Evolutionary conservation across 2,329 filamentous ascomycete species (phyloP), one percentile per base, ranked within the genome.

Genomic region (Penicillium sp.): DNA sequence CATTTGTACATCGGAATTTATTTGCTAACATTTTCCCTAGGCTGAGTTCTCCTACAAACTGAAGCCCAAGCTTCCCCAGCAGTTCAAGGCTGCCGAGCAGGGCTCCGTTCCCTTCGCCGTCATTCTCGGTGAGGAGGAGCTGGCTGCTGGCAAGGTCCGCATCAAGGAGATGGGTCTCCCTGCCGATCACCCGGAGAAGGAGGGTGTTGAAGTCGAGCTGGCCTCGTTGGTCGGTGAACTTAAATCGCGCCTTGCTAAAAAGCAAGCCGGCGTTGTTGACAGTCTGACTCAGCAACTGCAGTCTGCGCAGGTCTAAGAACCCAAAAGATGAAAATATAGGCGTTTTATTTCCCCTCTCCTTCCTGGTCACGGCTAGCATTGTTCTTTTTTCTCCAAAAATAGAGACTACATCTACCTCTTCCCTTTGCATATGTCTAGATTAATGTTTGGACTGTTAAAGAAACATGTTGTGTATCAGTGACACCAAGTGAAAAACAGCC

Each of bases 121-220:
- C 49, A 95, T 98, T 67, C 82, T 99, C 1, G 93, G 93, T 45
- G 91, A 97, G 69, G 92, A 96, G 54, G 93, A 98, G 77, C 79
- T 96, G 42, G 88, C 88, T 59, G 83, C 85, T 26, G 92, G 92
- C 53, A 89, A 96, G 74, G 89, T 96, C 65, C 91, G 90, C 77
- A 84, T 97, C 73, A 98, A 98, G 86, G 87, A 89, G 80, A 83
- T 92, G 78, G 88, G 92, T 46, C 80, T 96, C 55, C 83, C 84
- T 3, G 88, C 95, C 42, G 91, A 87, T 26, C 90, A 97, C 81
- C 88, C 92, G 0, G 91, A 96, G 74, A 96, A 97, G 80, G 90
- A 96, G 58, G 93, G 93, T 50, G 83, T 93, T 43, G 77, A 92
- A 55, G 85, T 97, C 23, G 80, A 87, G 53, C 81, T 89, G 62